Evolutionary conservation across 169 alveolate genomes (phyloP).

Genomic region (Plasmodium berghei): DNA sequence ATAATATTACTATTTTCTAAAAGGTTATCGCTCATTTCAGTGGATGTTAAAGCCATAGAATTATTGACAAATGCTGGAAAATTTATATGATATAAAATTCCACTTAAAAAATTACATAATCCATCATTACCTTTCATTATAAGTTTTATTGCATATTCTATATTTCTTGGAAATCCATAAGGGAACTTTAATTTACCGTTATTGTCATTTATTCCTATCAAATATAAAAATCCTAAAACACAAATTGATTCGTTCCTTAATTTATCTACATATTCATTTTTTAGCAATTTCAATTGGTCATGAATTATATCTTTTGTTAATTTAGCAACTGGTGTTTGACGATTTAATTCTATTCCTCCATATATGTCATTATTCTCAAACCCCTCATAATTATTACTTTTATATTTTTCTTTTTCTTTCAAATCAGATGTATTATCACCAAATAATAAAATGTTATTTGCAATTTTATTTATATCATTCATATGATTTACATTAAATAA

Average conservation of each 20-base stretch:
- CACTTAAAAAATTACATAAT: conserved; percentile 85
- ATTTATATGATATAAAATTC: conserved; percentile 86
- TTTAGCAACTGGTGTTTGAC: conserved; percentile 55
- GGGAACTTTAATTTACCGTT: conserved; percentile 87
- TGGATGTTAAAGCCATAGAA: conserved; percentile 29
- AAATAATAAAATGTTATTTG: background rate
- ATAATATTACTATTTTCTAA: conserved; percentile 7
- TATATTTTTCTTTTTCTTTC: background rate
- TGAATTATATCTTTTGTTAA: conserved; percentile 32
- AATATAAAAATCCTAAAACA: conserved; percentile 85
- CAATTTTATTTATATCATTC: background rate
- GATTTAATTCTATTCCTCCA: background rate
- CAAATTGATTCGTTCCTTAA: conserved; percentile 76
- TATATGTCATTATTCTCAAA: background rate
- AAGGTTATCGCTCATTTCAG: conserved; percentile 49
- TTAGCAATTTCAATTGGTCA: conserved; percentile 63
- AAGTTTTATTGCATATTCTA: conserved; percentile 79
- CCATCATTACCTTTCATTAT: conserved; percentile 88
- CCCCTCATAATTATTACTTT: background rate
- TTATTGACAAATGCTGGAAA: conserved; percentile 87
- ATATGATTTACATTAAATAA: background rate
- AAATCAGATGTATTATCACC: background rate
- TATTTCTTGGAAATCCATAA: conserved; percentile 90
- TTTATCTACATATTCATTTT: conserved; percentile 24
- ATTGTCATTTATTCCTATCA: conserved; percentile 85